Conservation (phyloP, 768 basidiomycete genomes). For the Boletus rufocinnamomeus region DNA sequence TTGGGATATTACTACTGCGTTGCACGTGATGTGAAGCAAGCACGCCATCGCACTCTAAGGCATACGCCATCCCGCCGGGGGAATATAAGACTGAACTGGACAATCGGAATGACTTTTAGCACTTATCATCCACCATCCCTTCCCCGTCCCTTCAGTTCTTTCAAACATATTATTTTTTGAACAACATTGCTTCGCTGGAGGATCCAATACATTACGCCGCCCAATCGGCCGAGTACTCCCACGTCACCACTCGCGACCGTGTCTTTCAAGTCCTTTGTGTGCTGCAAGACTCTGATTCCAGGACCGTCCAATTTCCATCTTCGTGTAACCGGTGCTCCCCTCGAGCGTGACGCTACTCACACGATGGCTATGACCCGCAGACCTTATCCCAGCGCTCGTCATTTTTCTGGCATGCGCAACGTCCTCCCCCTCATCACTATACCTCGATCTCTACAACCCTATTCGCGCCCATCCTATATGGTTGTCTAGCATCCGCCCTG, state of each 20-base stretch:
- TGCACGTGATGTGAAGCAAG: constrained; percentile 36
- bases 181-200: not conserved
- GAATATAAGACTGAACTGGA: constrained; percentile 22
- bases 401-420: not conserved
- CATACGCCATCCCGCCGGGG: constrained; percentile 12
- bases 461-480: not conserved
- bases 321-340: not conserved
- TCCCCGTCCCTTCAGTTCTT: too few relatives aligned
- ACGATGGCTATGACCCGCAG: not conserved
- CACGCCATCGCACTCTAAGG: constrained; percentile 28
- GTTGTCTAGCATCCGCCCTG: not conserved
- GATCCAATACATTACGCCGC: not conserved
- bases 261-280: not conserved
- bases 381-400: not conserved
- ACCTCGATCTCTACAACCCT: not conserved
- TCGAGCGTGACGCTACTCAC: not conserved
- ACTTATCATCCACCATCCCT: not conserved
- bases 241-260: not conserved
- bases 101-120: not conserved
- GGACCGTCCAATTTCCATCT: not conserved
- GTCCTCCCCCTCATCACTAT: too few relatives aligned
- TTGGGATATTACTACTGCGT: not conserved
- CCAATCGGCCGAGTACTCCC: not conserved
- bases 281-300: not conserved
- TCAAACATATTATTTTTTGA: not conserved